Percentiles rank a stretch among this genome's conserved stretches.
These are phyloP conservation scores for Pleurotus platypus DNA, from an alignment of 768 basidiomycete genomes.

Conservation along the genomic window DNA sequence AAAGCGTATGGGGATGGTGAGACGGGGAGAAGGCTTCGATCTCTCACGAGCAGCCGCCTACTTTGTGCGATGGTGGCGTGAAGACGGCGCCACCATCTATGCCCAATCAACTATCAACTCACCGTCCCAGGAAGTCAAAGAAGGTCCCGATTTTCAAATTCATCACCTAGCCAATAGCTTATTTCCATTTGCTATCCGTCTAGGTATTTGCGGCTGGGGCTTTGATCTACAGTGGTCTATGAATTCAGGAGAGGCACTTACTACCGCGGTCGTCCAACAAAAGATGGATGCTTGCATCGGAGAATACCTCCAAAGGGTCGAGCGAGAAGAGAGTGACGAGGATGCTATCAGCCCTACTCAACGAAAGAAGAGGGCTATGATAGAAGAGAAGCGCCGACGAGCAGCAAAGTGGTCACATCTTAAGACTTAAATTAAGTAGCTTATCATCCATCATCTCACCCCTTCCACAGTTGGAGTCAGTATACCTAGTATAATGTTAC, in stretches of 20 bases:
- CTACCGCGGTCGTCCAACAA: slow-evolving; percentile 40
- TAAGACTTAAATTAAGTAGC: no score
- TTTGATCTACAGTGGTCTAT: slow-evolving; percentile 79
- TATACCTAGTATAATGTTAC: no score
- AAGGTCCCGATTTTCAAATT: not conserved
- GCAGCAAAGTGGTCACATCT: slow-evolving; percentile 27
- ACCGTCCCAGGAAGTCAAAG: not conserved
- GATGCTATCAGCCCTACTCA: slow-evolving; percentile 67
- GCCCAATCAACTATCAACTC: slow-evolving; percentile 30
- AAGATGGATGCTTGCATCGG: slow-evolving; percentile 75
- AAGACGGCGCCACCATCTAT: slow-evolving; percentile 58
- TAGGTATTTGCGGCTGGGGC: slow-evolving; percentile 65
- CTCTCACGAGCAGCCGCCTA: slow-evolving; percentile 67
- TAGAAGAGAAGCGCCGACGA: slow-evolving; percentile 38
- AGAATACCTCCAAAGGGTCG: slow-evolving; percentile 39
- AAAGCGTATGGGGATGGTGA: slow-evolving; percentile 75
- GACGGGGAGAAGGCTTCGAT: slow-evolving; percentile 73
- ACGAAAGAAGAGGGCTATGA: slow-evolving; percentile 51
- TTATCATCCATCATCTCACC: no score
- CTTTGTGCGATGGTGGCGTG: slow-evolving; percentile 88
- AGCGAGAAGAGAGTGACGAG: slow-evolving; percentile 50
- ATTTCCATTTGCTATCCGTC: slow-evolving; percentile 1
- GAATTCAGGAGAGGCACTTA: slow-evolving; percentile 21
- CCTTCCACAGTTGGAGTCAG: no score
- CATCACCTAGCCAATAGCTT: slow-evolving; percentile 11